Percentiles rank a stretch among this genome's conserved stretches.
Conservation (phyloP, 441 rosid genomes). For the Corymbia citriodora region DNA sequence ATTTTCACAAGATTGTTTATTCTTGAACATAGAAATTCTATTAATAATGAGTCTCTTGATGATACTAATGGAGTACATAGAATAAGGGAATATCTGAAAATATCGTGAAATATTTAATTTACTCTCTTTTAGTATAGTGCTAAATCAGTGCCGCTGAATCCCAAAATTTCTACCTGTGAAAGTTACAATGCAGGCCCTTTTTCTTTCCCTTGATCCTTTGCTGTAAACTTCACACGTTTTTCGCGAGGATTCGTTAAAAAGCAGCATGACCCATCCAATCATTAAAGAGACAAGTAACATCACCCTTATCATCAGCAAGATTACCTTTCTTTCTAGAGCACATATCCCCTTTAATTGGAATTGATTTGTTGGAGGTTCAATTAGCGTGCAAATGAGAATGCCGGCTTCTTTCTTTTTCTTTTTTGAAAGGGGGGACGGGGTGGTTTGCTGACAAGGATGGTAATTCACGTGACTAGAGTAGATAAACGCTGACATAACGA, state of each 20-base stretch:
- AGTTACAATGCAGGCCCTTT: neutral
- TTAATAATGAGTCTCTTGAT: no score
- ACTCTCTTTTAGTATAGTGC: neutral
- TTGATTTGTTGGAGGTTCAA: no score
- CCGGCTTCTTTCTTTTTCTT: no score
- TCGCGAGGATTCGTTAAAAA: neutral
- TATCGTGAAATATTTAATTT: no score
- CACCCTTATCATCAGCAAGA: neutral
- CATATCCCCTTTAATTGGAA: neutral
- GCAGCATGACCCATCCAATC: neutral
- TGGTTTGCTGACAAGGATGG: no score
- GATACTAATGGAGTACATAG: no score
- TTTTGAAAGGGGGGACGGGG: no score
- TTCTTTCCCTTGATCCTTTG: neutral
- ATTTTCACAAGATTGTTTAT: neutral
- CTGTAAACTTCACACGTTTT: neutral
- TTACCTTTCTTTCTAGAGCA: neutral
- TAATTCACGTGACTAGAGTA: no score
- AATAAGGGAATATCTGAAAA: no score
- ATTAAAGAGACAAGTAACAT: neutral
- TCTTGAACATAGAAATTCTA: neutral
- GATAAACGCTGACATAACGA: accelerated
- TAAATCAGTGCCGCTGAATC: neutral
- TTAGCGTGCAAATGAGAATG: no score
- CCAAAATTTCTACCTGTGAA: neutral